Conservation (phyloP, 2,329 filamentous ascomycete genomes). For the Tolypocladium inflatum region DNA sequence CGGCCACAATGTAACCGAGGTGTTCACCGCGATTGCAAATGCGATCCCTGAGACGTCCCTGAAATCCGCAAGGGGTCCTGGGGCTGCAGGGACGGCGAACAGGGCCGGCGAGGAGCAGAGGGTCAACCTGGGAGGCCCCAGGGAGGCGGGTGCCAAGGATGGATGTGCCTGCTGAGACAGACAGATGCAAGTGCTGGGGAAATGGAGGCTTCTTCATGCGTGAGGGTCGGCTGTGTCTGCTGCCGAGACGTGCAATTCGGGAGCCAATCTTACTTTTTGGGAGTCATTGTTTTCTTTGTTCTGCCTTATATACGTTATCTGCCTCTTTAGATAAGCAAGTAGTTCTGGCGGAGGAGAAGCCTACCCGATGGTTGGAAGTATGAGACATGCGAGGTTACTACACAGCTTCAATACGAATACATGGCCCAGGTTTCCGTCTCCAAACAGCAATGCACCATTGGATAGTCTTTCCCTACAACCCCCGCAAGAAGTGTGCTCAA, state of each 20-base stretch:
- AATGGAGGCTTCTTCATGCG: slow-evolving; percentile 1
- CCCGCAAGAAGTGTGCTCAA: background rate
- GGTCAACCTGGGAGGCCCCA: slow-evolving; percentile 71
- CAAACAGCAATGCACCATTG: background rate
- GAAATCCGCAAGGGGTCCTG: slow-evolving; percentile 73
- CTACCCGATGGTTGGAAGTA: background rate
- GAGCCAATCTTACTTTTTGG: slow-evolving; percentile 9
- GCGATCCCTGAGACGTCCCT: slow-evolving; percentile 94
- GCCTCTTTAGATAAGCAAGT: slow-evolving; percentile 2
- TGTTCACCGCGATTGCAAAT: slow-evolving; percentile 97
- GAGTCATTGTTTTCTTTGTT: slow-evolving; percentile 8
- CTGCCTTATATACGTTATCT: slow-evolving; percentile 5
- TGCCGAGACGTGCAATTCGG: slow-evolving; percentile 10
- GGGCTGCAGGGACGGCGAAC: slow-evolving; percentile 52
- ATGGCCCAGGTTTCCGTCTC: background rate
- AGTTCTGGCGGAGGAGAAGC: background rate
- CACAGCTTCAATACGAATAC: background rate
- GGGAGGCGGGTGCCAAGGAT: slow-evolving; percentile 72
- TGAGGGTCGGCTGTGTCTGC: slow-evolving; percentile 6
- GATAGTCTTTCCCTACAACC: background rate
- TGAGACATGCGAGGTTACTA: background rate
- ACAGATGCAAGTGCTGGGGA: background rate
- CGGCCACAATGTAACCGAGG: slow-evolving; percentile 85
- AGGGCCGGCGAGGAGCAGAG: slow-evolving; percentile 58
- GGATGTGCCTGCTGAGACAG: slow-evolving; percentile 70